Base-by-base conservation (phyloP, 306 rosid species). In the Trifolium repens region DNA sequence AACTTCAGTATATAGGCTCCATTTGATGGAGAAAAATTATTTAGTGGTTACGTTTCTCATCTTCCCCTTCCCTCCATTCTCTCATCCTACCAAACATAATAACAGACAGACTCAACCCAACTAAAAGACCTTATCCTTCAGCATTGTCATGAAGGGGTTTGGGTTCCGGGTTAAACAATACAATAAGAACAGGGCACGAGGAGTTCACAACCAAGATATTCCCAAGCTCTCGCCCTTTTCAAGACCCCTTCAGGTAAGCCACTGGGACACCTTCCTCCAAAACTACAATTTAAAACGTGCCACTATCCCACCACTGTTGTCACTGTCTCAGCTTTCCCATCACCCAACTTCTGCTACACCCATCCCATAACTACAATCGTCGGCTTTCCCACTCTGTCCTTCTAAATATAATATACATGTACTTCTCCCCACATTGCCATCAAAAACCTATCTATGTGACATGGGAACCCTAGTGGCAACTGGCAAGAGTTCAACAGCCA, bases 1-100 rank as follows among this genome's bases (percentile, higher is more conserved):
- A 69, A 19, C 35, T 42, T 63, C 61, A 46, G 55, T 73, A 57
- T 78, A 59, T 12, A 53, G 26, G 40, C 53, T 53, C 67, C 67
- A 62, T 71, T 73, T 34, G 72, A 44, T 9, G 2, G 42, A 76
- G 43, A 16, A 75, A 69, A 72, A 24, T 49, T 37, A 40, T 37
- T 37, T 27, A 37, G 15, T 40, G 12, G 5, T 66, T 40, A 43
- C 37, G 7, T 32, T 39, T 22, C 43, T 10, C 47, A 14, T 12
- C 58, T 9, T 2, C 55, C 22, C 58, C 72, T 14, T 35, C 47
- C 47, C 30, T 11, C 49, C 7, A 7, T 8, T 37, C 11, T 39
- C 69, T 64, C 30, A 19, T 54, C 30, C 12, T 54, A 32, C n/a
- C 10, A 44, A n/a, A 59, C 47, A 6, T n/a, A 26, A 10, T n/a